These are phyloP conservation scores for Xylaria sp. DNA, from an alignment of 2,329 filamentous ascomycete genomes.

Conservation along the genomic window DNA sequence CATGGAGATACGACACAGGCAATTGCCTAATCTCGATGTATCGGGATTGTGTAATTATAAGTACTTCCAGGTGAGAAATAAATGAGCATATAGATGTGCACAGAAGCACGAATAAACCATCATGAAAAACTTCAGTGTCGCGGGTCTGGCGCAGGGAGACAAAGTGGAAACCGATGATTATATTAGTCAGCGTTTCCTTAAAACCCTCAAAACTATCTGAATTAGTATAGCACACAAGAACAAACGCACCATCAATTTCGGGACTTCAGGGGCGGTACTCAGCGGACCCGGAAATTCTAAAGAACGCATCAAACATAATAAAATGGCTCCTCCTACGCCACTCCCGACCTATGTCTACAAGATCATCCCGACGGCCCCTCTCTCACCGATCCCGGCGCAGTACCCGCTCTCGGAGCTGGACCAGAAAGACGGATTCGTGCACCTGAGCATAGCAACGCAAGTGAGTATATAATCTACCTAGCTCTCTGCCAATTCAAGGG, in stretches of 20 bases:
- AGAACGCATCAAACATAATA: neutral
- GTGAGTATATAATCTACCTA: conserved; percentile 40
- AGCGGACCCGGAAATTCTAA: neutral
- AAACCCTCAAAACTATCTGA: neutral
- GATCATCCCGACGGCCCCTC: conserved; percentile 60
- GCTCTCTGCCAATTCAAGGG: neutral
- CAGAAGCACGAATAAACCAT: too few species aligned
- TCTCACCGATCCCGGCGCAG: conserved; percentile 56
- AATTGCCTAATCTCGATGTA: too few species aligned
- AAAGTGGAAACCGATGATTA: neutral
- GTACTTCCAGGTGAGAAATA: too few species aligned
- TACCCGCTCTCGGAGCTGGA: conserved; percentile 66
- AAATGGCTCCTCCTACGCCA: conserved; percentile 38
- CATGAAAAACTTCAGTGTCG: neutral
- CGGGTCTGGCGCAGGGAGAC: neutral
- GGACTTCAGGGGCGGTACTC: neutral
- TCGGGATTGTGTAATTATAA: too few species aligned
- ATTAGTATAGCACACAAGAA: neutral
- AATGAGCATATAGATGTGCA: too few species aligned
- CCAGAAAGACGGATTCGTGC: conserved; percentile 64
- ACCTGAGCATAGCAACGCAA: conserved; percentile 63
- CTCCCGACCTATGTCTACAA: conserved; percentile 61
- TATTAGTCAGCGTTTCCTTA: conserved; percentile 13
- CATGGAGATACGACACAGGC: too few species aligned
- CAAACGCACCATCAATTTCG: neutral